These are phyloP conservation scores for Solanum tarapatanum DNA, from an alignment of 257 asterid genomes.

Conservation along the genomic window DNA sequence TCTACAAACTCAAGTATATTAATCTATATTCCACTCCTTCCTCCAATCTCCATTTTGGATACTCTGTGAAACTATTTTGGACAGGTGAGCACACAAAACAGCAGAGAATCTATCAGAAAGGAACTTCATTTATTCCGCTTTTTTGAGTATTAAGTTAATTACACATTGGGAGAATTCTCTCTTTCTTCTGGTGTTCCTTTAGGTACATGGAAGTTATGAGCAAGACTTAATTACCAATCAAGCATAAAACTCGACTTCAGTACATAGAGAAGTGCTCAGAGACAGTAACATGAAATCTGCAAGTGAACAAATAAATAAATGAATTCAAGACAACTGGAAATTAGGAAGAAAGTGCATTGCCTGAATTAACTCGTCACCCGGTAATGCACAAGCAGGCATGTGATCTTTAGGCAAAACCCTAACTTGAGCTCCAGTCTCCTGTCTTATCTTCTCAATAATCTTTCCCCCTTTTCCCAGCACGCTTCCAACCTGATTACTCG, in stretches of 20 bases:
- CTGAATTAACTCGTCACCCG: conserved; percentile 13
- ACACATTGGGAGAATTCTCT: neutral
- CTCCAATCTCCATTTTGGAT: neutral
- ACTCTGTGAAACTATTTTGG: neutral
- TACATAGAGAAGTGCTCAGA: neutral
- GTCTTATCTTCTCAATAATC: conserved; percentile 3
- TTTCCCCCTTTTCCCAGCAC: conserved; percentile 11
- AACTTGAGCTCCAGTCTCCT: conserved; percentile 8
- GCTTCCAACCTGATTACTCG: conserved; percentile 2
- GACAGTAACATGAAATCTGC: neutral
- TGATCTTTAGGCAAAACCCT: conserved; percentile 11
- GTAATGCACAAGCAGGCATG: conserved; percentile 2
- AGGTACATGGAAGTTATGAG: neutral
- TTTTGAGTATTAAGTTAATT: neutral
- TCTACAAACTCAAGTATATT: neutral
- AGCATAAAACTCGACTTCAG: neutral
- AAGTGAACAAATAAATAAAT: neutral
- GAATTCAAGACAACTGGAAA: neutral
- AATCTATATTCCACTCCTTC: neutral
- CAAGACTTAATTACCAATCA: neutral
- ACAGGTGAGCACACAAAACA: neutral
- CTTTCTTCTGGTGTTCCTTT: neutral
- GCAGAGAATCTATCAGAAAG: neutral
- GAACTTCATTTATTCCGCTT: neutral
- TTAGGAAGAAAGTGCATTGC: neutral